Evolutionary conservation across 225 moss, liverwort and hornwort species (phyloP), one percentile per base, ranked within the genome.

Genomic region (Climacium dendroides): DNA sequence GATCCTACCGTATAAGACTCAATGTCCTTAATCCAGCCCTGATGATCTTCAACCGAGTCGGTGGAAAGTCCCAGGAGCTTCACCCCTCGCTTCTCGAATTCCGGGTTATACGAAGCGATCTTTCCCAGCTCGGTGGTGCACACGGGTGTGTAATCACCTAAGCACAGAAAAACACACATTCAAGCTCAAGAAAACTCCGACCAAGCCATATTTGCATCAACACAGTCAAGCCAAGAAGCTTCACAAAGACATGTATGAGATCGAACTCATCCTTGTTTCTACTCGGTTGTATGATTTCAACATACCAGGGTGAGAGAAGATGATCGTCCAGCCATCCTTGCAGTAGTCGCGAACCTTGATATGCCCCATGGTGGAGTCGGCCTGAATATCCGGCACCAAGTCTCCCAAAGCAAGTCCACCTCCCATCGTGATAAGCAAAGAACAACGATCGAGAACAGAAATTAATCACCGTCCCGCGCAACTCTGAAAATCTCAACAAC

Each of bases 21-120:
- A 57, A 95, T 93, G 43, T 94, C 95, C 85, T 95, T 91, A 39
- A 95, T 95, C 95, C 95, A 94, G n/a, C 91, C 94, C 88, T 86
- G 86, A 74, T 94, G 94, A 82, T 94, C 92, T 63, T 94, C 91
- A 1, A 95, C 93, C 12, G 90, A 87, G 37, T 95, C 92, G 3
- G 92, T 94, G 32, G 92, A 92, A 37, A 95, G 94, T 34, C 91
- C 95, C 54, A 94, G 32, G 15, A 94, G 87, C 89, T 95, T 95
- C 74, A 91, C 94, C 7, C 94, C 95, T 28, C 93, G 91, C 84
- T 94, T 94, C 88, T 91, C 87, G 22, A 95, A 95, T 65, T 95
- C 93, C 29, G 90, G 85, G 62, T 59, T 30, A 50, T 92, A 94
- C 11, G 87, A 37, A 2, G 92, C 95, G 6, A 95, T 93, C 81